A percentile compares a stretch with the other conserved stretches of the same genome.
phyloP scores from a whole-genome alignment of 2,329 filamentous ascomycete genomes.

The Colletotrichum lupini region DNA sequence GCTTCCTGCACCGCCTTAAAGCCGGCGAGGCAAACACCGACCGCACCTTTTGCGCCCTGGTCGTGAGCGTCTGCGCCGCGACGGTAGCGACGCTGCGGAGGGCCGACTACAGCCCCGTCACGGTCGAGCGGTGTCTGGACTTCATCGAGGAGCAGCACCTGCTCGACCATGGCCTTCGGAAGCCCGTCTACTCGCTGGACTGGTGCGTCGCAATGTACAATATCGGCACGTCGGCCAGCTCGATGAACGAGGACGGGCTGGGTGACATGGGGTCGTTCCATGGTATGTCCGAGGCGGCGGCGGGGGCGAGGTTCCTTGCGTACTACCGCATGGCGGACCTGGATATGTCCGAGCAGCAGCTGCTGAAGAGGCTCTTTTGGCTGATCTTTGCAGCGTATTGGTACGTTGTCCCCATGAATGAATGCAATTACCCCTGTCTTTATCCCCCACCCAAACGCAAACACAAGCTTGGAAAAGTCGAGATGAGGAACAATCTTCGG shows the following conservation, averaged over 20 bases:
- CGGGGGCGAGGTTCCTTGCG: conserved; percentile 44
- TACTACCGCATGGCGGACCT: conserved; percentile 42
- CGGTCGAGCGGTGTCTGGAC: conserved; percentile 42
- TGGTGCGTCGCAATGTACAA: conserved; percentile 51
- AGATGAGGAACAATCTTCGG: conserved; percentile 20
- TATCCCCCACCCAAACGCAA: not conserved
- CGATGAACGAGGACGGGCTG: conserved; percentile 33
- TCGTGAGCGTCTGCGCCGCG: conserved; percentile 48
- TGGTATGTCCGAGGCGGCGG: conserved; percentile 41
- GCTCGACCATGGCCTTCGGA: conserved; percentile 33
- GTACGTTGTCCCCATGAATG: not conserved
- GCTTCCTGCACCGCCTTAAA: conserved; percentile 43
- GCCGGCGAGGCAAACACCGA: conserved; percentile 41
- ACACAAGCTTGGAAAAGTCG: not conserved
- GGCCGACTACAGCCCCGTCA: conserved; percentile 41
- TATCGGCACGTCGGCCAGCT: conserved; percentile 40
- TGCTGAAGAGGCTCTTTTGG: conserved; percentile 48
- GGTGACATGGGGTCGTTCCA: conserved; percentile 34
- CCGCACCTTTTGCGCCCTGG: conserved; percentile 45
- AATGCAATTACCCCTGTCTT: not conserved
- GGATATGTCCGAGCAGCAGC: conserved; percentile 43
- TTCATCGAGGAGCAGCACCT: conserved; percentile 44
- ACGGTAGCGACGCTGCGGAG: conserved; percentile 46
- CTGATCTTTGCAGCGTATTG: conserved; percentile 42
- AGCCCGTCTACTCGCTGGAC: conserved; percentile 43